These are phyloP conservation scores for Kingdonia uniflora DNA, from an alignment of 164 flowering plant genomes.

Conservation along the genomic window DNA sequence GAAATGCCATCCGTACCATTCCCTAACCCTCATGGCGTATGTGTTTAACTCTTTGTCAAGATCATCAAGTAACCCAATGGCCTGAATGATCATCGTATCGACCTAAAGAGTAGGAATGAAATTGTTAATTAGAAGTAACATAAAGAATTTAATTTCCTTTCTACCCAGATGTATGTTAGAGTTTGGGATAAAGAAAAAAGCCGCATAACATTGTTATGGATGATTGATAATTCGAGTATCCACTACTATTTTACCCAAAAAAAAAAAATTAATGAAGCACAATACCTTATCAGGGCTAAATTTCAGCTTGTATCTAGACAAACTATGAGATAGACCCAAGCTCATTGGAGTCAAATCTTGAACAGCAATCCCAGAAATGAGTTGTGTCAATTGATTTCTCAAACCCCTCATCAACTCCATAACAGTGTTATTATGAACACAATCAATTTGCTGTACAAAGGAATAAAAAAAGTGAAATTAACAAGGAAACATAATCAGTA, in stretches of 20 bases:
- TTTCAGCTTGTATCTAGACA: constrained; percentile 89
- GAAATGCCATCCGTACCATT: constrained; percentile 99
- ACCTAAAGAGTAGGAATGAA: no score
- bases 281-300: constrained; percentile 94
- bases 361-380: constrained; percentile 69
- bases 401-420: constrained; percentile 97
- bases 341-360: constrained; percentile 97
- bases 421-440: constrained; percentile 66
- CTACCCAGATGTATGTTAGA: no score
- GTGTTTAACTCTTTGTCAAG: constrained; percentile 96
- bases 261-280: constrained; percentile 1
- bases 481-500: no score
- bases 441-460: constrained; percentile 51
- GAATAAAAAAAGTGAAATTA: background rate
- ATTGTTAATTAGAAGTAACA: no score
- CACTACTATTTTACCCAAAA: no score
- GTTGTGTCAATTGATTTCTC: constrained; percentile 76
- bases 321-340: constrained; percentile 84
- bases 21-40: constrained; percentile 92
- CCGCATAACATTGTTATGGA: no score
- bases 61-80: constrained; percentile 94
- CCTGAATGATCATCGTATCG: constrained; percentile 94
- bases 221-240: no score
- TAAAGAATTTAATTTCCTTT: no score
- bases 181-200: no score